Percentiles rank a stretch among this genome's conserved stretches.
Conservation (phyloP, 1,139 yeast genomes). For the Suhomyces kunorum region DNA sequence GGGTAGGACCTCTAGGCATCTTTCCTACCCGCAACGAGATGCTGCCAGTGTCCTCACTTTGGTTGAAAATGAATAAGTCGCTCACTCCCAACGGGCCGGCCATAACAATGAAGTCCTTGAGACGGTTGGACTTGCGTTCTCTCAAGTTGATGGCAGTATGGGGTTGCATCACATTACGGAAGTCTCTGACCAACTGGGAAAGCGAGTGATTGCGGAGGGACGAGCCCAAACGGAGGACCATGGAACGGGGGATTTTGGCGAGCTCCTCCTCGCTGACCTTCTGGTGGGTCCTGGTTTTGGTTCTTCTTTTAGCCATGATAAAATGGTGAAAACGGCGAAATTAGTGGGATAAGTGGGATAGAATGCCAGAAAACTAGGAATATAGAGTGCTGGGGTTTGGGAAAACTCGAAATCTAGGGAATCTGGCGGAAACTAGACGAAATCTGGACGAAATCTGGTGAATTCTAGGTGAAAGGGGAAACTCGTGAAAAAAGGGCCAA, state of each 20-base stretch:
- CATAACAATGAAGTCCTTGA: conserved; percentile 92
- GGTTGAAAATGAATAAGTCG: conserved; percentile 84
- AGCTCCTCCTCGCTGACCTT: conserved; percentile 64
- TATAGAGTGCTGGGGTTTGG: no score
- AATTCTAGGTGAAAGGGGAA: no score
- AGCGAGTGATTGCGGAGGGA: conserved; percentile 79
- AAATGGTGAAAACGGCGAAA: no score
- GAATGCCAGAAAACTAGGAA: background rate
- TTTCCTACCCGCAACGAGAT: conserved; percentile 82
- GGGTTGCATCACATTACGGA: conserved; percentile 92
- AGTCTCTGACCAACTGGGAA: conserved; percentile 81
- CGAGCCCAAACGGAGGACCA: conserved; percentile 87
- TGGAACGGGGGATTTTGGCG: conserved; percentile 80
- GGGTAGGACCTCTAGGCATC: conserved; percentile 93
- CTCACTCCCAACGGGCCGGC: conserved; percentile 96
- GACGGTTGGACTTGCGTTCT: conserved; percentile 82
- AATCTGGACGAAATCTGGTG: no score
- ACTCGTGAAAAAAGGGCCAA: no score
- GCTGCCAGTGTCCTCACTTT: conserved; percentile 73
- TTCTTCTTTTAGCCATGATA: conserved; percentile 47
- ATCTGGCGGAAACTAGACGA: no score
- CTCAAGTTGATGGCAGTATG: conserved; percentile 88
- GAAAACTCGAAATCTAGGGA: no score
- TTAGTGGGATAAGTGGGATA: background rate
- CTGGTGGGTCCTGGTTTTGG: conserved; percentile 85